Base-by-base conservation (phyloP, 495 filamentous ascomycete species). In the Cryomyces minteri region DNA sequence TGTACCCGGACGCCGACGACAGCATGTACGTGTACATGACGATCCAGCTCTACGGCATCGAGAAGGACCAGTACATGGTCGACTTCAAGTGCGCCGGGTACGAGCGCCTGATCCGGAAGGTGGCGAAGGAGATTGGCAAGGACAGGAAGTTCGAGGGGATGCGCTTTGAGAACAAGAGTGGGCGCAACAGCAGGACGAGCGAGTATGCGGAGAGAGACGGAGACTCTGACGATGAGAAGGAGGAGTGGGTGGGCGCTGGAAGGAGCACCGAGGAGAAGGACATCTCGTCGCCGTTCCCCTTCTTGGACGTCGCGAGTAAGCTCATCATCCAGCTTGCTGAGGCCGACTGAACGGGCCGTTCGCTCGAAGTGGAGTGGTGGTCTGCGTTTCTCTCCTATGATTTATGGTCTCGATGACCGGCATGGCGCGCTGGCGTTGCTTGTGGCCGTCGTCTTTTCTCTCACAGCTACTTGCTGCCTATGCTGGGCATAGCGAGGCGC, bases 41-140 rank as follows among this genome's bases (percentile, higher is more conserved):
- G 44, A 92, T 98, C 46, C 90, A 98, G 59, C 77, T 98, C 31
- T 98, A 98, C 60, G 82, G 88, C 55, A 80, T 98, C 62, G 90
- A 98, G 61, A 75, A 77, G 36, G 82, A 83, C 46, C 88, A 87
- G 52, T 98, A 88, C 61, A 80, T 96, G 51, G 90, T 98, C 29
- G 90, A 98, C 60, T 96, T 98, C 72, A 96, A 93, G 57, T 94
- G 90, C 56, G 86, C 88, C n/a, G 90, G 90, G 5, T 98, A 98
- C 61, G 90, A 98, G 62, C 81, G 83, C 34, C 66, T 83, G 43
- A 66, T 77, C 6, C n/a, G 39, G 31, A 47, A 54, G 25, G 50
- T 62, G 29, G 54, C 59, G 4, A 44, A 48, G 32, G 58, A 61
- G 45, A 50, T 63, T 12, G n/a, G 28, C 9, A 52, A 54, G 8